Evolutionary conservation across 192 early-diverging fungal genomes (phyloP).

Genomic region (Anaeromyces robustus): DNA sequence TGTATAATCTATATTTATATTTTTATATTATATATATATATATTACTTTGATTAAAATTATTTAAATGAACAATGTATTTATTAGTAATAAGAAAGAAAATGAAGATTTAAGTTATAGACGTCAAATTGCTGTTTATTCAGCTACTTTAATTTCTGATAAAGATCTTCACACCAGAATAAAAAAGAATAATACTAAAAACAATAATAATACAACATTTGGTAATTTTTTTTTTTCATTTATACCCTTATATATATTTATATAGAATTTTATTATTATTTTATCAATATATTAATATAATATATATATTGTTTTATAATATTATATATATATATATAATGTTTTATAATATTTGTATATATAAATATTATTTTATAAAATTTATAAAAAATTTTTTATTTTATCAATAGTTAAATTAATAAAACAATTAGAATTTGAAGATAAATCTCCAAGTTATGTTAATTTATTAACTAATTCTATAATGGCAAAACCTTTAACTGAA

Average conservation of each 20-base stretch:
- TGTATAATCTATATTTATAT: too few species aligned
- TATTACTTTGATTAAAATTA: too few species aligned
- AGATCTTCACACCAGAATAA: neutral
- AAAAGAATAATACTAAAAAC: neutral
- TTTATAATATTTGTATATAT: too few species aligned
- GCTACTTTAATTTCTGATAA: constrained; percentile 48
- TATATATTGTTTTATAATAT: too few species aligned
- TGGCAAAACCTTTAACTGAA: constrained; percentile 58
- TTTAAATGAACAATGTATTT: neutral
- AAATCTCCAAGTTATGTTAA: constrained; percentile 60
- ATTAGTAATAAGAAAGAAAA: neutral
- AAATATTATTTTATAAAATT: too few species aligned
- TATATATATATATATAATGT: too few species aligned
- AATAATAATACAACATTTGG: neutral
- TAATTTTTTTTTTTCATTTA: too few species aligned
- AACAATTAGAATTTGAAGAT: constrained; percentile 60
- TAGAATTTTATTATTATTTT: too few species aligned
- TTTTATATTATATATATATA: too few species aligned
- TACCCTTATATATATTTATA: too few species aligned
- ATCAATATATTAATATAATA: too few species aligned
- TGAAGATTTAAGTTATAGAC: constrained; percentile 1
- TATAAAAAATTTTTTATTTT: too few species aligned
- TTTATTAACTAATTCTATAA: constrained; percentile 42
- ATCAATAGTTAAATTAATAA: constrained; percentile 50
- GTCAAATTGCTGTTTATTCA: constrained; percentile 87